phyloP scores from a whole-genome alignment of 108 stramenopile genomes.

The Aurantiochytrium sp. region DNA sequence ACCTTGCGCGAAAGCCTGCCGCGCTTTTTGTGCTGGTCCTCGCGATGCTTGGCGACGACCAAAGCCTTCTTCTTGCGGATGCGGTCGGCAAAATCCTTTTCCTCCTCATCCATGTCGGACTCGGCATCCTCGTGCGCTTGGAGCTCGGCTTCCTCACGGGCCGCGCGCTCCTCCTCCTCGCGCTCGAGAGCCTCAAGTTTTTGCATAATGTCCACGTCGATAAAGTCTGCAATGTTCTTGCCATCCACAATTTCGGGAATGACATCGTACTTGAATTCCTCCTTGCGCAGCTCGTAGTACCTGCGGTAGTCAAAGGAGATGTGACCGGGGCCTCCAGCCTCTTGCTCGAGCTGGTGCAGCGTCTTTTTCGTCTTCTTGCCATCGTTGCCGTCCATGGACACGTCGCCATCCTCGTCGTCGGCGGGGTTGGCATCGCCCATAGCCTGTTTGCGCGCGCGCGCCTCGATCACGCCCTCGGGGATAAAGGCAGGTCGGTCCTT shows the following conservation, averaged over 20 bases:
- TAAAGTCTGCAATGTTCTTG: slow-evolving; percentile 93
- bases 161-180: slow-evolving; percentile 74
- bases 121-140: slow-evolving; percentile 31
- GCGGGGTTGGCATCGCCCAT: neutral
- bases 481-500: slow-evolving; percentile 70
- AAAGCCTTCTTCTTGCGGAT: neutral
- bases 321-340: slow-evolving; percentile 92
- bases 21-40: neutral
- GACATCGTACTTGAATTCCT: slow-evolving; percentile 83
- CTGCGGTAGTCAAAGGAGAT: slow-evolving; percentile 90
- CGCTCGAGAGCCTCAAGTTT: slow-evolving; percentile 72
- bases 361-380: slow-evolving; percentile 73
- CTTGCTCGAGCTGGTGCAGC: slow-evolving; percentile 90
- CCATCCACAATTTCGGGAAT: slow-evolving; percentile 97
- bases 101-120: slow-evolving; percentile 7
- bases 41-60: neutral
- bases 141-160: slow-evolving; percentile 66
- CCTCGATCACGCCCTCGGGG: slow-evolving; percentile 69
- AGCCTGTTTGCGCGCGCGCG: neutral
- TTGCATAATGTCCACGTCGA: slow-evolving; percentile 82
- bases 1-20: neutral
- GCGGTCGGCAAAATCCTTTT: neutral
- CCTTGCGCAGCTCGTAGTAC: slow-evolving; percentile 79
- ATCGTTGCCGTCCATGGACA: slow-evolving; percentile 26
- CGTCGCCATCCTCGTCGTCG: neutral